Evolutionary conservation across 2,329 filamentous ascomycete species (phyloP).

Genomic region (Cladosporium sp.): DNA sequence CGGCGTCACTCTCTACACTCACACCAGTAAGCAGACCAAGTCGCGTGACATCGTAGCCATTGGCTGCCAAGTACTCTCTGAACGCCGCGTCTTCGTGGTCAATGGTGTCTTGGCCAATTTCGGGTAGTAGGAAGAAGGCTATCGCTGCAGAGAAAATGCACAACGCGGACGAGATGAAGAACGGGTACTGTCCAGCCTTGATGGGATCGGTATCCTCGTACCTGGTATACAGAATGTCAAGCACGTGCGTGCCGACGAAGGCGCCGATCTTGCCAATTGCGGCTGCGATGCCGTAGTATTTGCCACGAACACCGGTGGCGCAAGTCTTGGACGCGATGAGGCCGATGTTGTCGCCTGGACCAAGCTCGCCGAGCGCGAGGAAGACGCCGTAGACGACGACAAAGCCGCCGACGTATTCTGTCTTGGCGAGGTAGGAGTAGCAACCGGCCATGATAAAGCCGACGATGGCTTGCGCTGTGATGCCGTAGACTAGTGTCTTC

Average conservation of each 20-base stretch:
- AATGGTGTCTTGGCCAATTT: slow-evolving; percentile 83
- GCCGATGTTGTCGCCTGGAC: slow-evolving; percentile 90
- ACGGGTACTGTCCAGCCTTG: slow-evolving; percentile 75
- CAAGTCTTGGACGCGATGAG: slow-evolving; percentile 84
- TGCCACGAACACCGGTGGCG: slow-evolving; percentile 79
- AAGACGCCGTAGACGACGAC: slow-evolving; percentile 70
- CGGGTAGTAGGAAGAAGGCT: slow-evolving; percentile 66
- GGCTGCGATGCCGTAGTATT: slow-evolving; percentile 71
- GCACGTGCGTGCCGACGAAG: slow-evolving; percentile 80
- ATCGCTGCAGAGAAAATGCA: slow-evolving; percentile 74
- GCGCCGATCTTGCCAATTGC: slow-evolving; percentile 72
- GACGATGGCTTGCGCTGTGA: slow-evolving; percentile 71
- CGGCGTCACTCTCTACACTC: slow-evolving; percentile 3
- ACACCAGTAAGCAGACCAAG: slow-evolving; percentile 29
- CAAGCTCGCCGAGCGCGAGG: slow-evolving; percentile 70
- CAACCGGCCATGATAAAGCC: slow-evolving; percentile 88
- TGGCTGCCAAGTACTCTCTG: slow-evolving; percentile 67
- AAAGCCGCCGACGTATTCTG: slow-evolving; percentile 70
- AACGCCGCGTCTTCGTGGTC: slow-evolving; percentile 75
- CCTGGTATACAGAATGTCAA: slow-evolving; percentile 57
- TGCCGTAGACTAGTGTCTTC: slow-evolving; percentile 70
- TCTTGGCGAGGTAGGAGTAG: slow-evolving; percentile 69
- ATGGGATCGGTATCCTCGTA: slow-evolving; percentile 58
- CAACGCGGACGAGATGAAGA: slow-evolving; percentile 78
- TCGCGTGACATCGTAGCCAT: slow-evolving; percentile 70